Evolutionary conservation across 2,329 filamentous ascomycete species (phyloP), one percentile per base, ranked within the genome.

Genomic region (Emydomyces testavorans): DNA sequence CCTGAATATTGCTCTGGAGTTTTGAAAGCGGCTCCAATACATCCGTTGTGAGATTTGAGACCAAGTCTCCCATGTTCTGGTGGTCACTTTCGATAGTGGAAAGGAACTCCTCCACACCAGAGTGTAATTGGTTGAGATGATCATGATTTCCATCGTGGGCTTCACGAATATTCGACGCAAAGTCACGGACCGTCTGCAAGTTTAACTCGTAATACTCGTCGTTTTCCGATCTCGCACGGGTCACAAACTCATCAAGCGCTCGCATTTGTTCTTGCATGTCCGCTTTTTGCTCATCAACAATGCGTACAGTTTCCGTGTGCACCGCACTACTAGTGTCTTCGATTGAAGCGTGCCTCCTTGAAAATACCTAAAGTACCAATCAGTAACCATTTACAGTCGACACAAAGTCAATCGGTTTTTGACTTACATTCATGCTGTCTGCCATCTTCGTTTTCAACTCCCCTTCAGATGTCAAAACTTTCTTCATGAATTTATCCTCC

Each of bases 211-310:
- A 82, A 60, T 94, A 87, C 15, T 73, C 72, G 24, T 82, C 78
- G 62, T 94, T 96, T 58, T 93, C 83, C 1, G 77, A 78, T 51
- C 82, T 79, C 42, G 93, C 88, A 26, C 85, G 80, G 26, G 82
- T 76, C 32, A 96, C 87, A 57, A 95, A 94, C 55, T 90, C 85
- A 58, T 96, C 90, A 6, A 98, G 75, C 1, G 86, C 85, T 49
- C 81, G 78, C 77, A 98, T 89, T 65, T 96, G 87, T n/a, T 74
- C 76, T 52, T 85, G 82, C 60, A 98, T 83, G 56, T 94, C 85
- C 48, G 78, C 76, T 69, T 93, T 85, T 67, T 98, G 92, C 49
- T 84, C 82, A 59, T 90, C 85, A 10, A 96, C 89, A 50, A 93
- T 90, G 5, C 82, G 82, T 24, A 94, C 79, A 0, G 90, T 95